Percentiles rank a stretch among this genome's conserved stretches.
Evolutionary conservation across 78 protist genomes (phyloP).

Genomic region (Trichosphaerium sp.): DNA sequence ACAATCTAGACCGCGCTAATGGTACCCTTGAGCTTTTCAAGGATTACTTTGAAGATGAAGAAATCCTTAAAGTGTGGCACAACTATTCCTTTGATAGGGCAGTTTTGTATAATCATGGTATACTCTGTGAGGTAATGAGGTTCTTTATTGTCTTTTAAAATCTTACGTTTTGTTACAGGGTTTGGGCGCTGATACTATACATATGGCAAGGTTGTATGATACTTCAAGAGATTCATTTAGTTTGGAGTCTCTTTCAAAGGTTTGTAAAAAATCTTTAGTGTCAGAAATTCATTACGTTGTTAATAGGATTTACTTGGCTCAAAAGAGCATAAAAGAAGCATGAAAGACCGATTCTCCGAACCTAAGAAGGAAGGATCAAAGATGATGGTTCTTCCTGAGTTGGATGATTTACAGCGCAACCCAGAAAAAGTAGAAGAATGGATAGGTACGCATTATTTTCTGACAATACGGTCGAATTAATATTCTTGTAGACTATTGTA

Average conservation of each 20-base stretch:
- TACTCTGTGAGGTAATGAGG: conserved; percentile 16
- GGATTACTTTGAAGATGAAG: conserved; percentile 22
- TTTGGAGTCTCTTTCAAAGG: conserved; percentile 46
- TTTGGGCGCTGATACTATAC: conserved; percentile 68
- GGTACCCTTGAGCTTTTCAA: conserved; percentile 1
- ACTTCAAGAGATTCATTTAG: conserved; percentile 22
- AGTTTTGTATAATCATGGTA: conserved; percentile 42
- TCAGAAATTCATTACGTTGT: too few species aligned
- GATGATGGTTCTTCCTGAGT: conserved; percentile 20
- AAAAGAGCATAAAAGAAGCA: conserved; percentile 14
- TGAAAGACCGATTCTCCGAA: too few species aligned
- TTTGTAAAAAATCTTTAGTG: conserved; percentile 24
- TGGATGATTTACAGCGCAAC: conserved; percentile 23
- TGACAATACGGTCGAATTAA: conserved; percentile 10
- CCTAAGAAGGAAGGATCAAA: too few species aligned
- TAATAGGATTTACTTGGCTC: conserved; percentile 44
- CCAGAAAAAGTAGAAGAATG: not conserved
- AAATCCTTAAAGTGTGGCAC: conserved; percentile 60
- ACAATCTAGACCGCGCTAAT: conserved; percentile 12
- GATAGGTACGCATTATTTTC: conserved; percentile 45
- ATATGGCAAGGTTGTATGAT: conserved; percentile 76
- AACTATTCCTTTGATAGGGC: conserved; percentile 66
- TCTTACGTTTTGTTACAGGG: too few species aligned
- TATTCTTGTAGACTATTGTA: not conserved
- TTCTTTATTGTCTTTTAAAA: too few species aligned